Evolutionary conservation across 2,329 filamentous ascomycete species (phyloP).

Genomic region (Talaromyces albobiverticillius): DNA sequence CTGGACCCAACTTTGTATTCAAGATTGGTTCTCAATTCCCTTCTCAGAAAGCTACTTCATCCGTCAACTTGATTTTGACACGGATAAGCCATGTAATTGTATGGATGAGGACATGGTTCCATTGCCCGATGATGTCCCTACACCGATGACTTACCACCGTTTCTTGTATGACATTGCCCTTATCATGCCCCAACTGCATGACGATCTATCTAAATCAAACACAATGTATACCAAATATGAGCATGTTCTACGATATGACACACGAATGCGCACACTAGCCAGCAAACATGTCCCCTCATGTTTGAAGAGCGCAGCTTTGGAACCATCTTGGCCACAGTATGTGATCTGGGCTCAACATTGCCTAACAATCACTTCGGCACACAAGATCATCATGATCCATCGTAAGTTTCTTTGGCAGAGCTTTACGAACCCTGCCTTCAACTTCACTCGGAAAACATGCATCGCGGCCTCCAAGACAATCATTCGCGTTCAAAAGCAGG

Average conservation of each 20-base stretch:
- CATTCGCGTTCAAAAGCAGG: slow-evolving; percentile 35
- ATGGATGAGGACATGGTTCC: slow-evolving; percentile 22
- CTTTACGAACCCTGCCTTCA: slow-evolving; percentile 42
- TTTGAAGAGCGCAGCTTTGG: slow-evolving; percentile 30
- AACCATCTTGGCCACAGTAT: slow-evolving; percentile 40
- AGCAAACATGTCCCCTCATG: slow-evolving; percentile 34
- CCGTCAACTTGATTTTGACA: slow-evolving; percentile 34
- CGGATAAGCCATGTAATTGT: slow-evolving; percentile 31
- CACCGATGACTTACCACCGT: slow-evolving; percentile 32
- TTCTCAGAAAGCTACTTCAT: slow-evolving; percentile 40
- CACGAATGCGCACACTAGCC: slow-evolving; percentile 32
- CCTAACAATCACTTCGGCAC: slow-evolving; percentile 37
- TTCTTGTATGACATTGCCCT: slow-evolving; percentile 39
- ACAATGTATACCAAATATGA: slow-evolving; percentile 40
- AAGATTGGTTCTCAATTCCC: slow-evolving; percentile 44
- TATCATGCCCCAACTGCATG: slow-evolving; percentile 37
- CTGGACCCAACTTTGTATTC: slow-evolving; percentile 39
- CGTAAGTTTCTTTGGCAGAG: slow-evolving; percentile 42
- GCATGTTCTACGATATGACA: slow-evolving; percentile 40
- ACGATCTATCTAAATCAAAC: slow-evolving; percentile 32
- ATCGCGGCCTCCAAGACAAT: slow-evolving; percentile 41
- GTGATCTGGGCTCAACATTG: slow-evolving; percentile 39
- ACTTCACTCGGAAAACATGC: slow-evolving; percentile 43
- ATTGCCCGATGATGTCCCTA: slow-evolving; percentile 34
- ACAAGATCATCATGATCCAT: slow-evolving; percentile 49